Evolutionary conservation across 2,329 filamentous ascomycete genomes (phyloP).

Genomic region (Cladosporium oxysporum): DNA sequence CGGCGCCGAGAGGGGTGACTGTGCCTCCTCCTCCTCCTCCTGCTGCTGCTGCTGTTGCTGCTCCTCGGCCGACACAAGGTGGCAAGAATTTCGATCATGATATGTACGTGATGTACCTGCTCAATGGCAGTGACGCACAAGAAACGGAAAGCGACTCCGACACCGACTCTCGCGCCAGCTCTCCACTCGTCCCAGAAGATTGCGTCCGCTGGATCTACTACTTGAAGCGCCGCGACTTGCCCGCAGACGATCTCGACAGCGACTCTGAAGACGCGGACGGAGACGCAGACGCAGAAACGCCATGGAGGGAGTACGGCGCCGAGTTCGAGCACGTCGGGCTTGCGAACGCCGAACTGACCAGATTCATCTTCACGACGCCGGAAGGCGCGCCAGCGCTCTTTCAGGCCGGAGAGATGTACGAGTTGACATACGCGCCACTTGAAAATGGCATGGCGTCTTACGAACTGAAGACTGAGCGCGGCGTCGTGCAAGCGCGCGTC

Average conservation of each 20-base stretch:
- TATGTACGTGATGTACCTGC: background rate
- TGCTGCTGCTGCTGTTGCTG: background rate
- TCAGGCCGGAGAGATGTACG: background rate
- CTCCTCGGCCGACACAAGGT: slow-evolving; percentile 4
- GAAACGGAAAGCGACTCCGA: background rate
- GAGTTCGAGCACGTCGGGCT: background rate
- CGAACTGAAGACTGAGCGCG: background rate
- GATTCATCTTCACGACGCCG: background rate
- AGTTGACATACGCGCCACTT: background rate
- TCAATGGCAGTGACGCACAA: background rate
- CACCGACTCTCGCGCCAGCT: background rate
- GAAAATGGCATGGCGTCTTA: background rate
- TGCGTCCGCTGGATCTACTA: slow-evolving; percentile 5
- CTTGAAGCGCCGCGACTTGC: background rate
- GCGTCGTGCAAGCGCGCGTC: background rate
- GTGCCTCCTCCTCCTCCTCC: background rate
- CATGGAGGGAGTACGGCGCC: background rate
- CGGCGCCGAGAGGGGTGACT: background rate
- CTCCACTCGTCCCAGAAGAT: background rate
- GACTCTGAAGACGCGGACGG: background rate
- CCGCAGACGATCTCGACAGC: background rate
- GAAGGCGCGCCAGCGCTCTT: background rate
- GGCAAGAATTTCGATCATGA: background rate
- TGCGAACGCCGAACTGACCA: background rate
- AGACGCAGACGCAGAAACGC: background rate